Conservation (phyloP, 2,329 filamentous ascomycete species). For the Scortechinia acanthostroma region DNA sequence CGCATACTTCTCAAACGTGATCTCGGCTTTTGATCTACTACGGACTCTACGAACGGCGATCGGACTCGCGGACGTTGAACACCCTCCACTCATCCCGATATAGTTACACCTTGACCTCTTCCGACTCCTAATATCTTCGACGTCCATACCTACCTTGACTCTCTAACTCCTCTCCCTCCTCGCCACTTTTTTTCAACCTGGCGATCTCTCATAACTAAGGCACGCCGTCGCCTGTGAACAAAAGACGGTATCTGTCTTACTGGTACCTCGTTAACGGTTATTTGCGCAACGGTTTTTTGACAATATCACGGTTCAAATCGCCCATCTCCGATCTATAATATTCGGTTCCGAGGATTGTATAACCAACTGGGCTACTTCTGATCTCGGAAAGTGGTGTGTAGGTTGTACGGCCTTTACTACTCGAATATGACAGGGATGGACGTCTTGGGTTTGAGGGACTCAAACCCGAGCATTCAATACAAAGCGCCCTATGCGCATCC, state of each 20-base stretch:
- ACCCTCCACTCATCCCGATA: background rate
- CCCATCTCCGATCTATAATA: conserved; percentile 5
- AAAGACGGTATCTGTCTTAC: conserved; percentile 18
- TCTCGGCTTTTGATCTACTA: conserved; percentile 10
- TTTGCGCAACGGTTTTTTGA: conserved; percentile 18
- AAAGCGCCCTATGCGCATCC: conserved; percentile 23
- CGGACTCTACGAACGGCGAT: conserved; percentile 14
- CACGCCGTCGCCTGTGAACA: conserved; percentile 18
- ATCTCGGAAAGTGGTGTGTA: background rate
- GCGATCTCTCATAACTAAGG: conserved; percentile 13
- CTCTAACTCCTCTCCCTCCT: background rate
- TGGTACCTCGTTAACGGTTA: conserved; percentile 17
- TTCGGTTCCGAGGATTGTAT: conserved; percentile 5
- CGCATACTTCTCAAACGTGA: conserved; percentile 4
- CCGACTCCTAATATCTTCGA: background rate
- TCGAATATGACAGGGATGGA: conserved; percentile 31
- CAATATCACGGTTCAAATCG: conserved; percentile 10
- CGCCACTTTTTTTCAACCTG: conserved; percentile 11
- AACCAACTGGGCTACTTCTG: background rate
- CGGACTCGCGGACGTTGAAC: conserved; percentile 9
- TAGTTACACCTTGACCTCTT: background rate
- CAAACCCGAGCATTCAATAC: conserved; percentile 22
- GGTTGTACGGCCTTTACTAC: background rate
- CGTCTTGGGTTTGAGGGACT: conserved; percentile 27
- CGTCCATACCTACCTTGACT: background rate